phyloP scores from a whole-genome alignment of 2,329 filamentous ascomycete species.

The Aureobasidium sp. region DNA sequence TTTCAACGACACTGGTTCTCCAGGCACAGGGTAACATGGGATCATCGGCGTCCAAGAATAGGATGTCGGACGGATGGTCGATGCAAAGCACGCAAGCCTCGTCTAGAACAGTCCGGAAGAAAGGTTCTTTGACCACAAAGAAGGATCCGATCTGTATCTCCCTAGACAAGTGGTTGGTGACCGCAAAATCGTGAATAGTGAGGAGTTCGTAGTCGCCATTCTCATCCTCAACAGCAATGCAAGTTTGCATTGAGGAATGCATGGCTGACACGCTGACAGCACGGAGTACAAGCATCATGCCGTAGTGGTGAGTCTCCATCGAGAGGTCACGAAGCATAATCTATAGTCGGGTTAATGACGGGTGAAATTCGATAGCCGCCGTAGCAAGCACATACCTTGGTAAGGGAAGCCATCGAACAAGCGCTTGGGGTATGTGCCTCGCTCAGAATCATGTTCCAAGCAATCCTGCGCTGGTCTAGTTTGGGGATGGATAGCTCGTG shows the following conservation, averaged over 20 bases:
- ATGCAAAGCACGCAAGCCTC: background rate
- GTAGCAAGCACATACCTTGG: background rate
- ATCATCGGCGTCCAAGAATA: background rate
- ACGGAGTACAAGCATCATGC: slow-evolving; percentile 1
- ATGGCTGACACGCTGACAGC: background rate
- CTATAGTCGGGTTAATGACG: background rate
- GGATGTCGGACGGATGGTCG: slow-evolving; percentile 4
- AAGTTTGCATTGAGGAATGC: background rate
- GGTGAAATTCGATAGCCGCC: too few species aligned
- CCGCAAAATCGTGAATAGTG: background rate
- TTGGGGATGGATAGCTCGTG: background rate
- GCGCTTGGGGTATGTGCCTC: background rate
- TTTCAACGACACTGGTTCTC: background rate
- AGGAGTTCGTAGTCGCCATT: background rate
- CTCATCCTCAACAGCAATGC: slow-evolving; percentile 8
- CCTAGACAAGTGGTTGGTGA: background rate
- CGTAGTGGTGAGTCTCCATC: background rate
- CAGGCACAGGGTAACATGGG: background rate
- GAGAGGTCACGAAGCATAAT: background rate
- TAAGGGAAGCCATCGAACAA: background rate
- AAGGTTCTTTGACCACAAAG: slow-evolving; percentile 6
- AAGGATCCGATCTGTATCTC: background rate
- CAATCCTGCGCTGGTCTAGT: slow-evolving; percentile 2
- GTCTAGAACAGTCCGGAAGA: background rate
- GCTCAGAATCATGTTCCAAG: slow-evolving; percentile 11